Base-by-base conservation (phyloP, 257 asterid genomes). In the Linaria vulgaris region DNA sequence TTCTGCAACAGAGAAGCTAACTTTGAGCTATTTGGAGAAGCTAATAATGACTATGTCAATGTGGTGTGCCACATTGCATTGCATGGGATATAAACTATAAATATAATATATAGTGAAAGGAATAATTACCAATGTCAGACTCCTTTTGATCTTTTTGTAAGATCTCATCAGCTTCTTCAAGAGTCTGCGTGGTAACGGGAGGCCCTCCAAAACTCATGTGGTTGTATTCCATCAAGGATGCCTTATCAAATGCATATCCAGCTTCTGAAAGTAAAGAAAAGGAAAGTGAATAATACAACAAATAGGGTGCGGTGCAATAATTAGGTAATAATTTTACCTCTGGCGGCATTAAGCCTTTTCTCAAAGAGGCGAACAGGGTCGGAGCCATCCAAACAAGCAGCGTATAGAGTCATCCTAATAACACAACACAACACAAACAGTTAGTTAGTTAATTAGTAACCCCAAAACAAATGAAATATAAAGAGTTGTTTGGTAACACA, bases 161-260 rank as follows among this genome's bases (percentile, higher is more conserved):
- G 48, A 88, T 80, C 66, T 76, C 80, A 73, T 87, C 79, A 16
- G 96, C 95, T 79, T 92, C 96, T 74, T 84, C 97, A 63, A 43
- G 9, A 0, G 97, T 81, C 43, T 78, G 78, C 2, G 80, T 53
- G 53, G 85, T 76, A 38, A 92, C 79, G 5, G 98, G 98, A 12
- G 96, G 96, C 13, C 95, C 98, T 73, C 96, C 98, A 76, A 88
- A 91, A 69, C 85, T 87, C 98, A 89, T 92, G 78, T 83, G 96
- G 65, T 92, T 84, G 59, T 92, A 92, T 56, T 79, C 82, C 79
- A 72, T 25, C 71, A 89, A 57, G 9, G 66, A 69, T 43, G 63
- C 80, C 58, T 72, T 78, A 72, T 89, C 87, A 70, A 92, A 82
- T 59, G 70, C 80, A 68, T 82, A 83, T 0, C 87, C 97, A 16